A percentile compares a stretch with the other conserved stretches of the same genome.
These are phyloP conservation scores for Hypoxylon crocopeplum DNA, from an alignment of 495 filamentous ascomycete species.

Conservation along the genomic window DNA sequence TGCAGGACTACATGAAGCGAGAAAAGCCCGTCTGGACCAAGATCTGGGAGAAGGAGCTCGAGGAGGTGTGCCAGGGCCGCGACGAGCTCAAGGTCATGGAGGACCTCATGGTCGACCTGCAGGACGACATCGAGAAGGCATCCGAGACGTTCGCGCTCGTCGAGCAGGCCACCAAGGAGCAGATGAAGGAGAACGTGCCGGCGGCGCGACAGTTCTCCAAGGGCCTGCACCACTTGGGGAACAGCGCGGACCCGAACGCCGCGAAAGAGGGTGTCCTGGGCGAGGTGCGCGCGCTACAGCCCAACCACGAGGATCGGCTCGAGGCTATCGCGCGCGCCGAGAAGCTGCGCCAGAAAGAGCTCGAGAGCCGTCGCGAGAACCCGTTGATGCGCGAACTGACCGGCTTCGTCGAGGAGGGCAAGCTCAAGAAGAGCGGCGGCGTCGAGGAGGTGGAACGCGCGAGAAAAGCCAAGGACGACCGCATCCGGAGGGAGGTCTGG, in stretches of 20 bases:
- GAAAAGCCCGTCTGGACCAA: constrained; percentile 98
- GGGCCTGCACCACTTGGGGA: constrained; percentile 65
- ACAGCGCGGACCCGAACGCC: constrained; percentile 74
- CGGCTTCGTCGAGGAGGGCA: constrained; percentile 87
- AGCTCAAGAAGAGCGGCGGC: constrained; percentile 93
- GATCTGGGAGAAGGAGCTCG: constrained; percentile 96
- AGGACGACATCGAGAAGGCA: constrained; percentile 94
- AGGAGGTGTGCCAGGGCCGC: constrained; percentile 91
- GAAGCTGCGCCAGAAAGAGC: constrained; percentile 83
- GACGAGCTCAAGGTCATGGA: constrained; percentile 94
- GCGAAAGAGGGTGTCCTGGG: constrained; percentile 91
- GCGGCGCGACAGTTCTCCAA: constrained; percentile 61
- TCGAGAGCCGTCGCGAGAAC: constrained; percentile 76
- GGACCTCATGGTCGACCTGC: constrained; percentile 86
- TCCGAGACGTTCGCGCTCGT: constrained; percentile 91
- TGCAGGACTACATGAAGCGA: constrained; percentile 86
- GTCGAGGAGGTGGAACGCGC: constrained; percentile 92
- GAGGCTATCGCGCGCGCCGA: constrained; percentile 97
- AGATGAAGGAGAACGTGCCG: constrained; percentile 73
- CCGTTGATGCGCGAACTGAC: constrained; percentile 90
- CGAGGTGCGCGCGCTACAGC: constrained; percentile 92
- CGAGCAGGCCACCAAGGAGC: constrained; percentile 95
- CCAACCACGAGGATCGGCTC: constrained; percentile 89
- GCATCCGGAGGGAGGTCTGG: constrained; percentile 80
- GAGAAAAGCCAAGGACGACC: constrained; percentile 84